These are phyloP conservation scores for Closterium sp. DNA, from an alignment of 139 green algal genomes.

Conservation along the genomic window DNA sequence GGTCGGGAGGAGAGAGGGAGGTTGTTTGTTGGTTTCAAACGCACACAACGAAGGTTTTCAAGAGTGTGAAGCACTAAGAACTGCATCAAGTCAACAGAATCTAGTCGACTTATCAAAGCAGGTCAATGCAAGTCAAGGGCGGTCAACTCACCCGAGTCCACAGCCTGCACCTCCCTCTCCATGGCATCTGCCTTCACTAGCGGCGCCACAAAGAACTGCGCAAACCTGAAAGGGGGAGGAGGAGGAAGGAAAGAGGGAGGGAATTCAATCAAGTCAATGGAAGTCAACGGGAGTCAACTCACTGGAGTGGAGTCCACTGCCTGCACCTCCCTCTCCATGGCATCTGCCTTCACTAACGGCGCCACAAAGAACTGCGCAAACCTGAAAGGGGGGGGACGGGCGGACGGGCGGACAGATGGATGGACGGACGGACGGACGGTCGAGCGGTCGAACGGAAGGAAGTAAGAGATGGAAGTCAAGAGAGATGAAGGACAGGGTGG, in stretches of 20 bases:
- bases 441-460: too few species aligned
- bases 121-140: background rate
- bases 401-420: too few species aligned
- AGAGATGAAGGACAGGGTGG: too few species aligned
- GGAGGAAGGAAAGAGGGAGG: background rate
- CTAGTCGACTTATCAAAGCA: background rate
- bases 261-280: background rate
- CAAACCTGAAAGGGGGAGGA: slow-evolving; percentile 67
- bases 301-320: slow-evolving; percentile 60
- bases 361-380: slow-evolving; percentile 94
- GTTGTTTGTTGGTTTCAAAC: background rate
- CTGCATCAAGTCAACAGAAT: background rate
- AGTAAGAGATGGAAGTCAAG: too few species aligned
- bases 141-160: slow-evolving; percentile 51
- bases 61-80: background rate
- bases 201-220: slow-evolving; percentile 90
- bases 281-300: background rate
- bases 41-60: background rate
- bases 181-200: slow-evolving; percentile 78
- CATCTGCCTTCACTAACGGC: slow-evolving; percentile 78
- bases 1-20: background rate
- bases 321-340: slow-evolving; percentile 87
- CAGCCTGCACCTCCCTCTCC: slow-evolving; percentile 84
- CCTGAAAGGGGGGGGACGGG: slow-evolving; percentile 49
- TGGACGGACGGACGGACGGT: too few species aligned